Percentiles rank a stretch among this genome's conserved stretches.
These are phyloP conservation scores for Ambrosia trifida DNA, from an alignment of 129 eudicot species.

Conservation along the genomic window DNA sequence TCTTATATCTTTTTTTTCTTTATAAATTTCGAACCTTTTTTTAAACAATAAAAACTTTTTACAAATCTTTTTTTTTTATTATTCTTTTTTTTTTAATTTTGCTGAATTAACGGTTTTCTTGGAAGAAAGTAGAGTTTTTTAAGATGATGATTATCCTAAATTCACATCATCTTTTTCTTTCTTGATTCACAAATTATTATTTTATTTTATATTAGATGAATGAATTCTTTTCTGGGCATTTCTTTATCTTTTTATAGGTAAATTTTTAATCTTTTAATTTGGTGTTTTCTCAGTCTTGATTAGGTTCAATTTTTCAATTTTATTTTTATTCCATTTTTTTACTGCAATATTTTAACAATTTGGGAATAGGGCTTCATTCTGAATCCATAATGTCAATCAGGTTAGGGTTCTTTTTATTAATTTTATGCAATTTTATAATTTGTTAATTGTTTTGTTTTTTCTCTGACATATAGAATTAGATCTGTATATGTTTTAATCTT, in stretches of 20 bases:
- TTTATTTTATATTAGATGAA: neutral
- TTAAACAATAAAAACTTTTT: too few relatives aligned
- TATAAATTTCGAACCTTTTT: slow-evolving; percentile 22
- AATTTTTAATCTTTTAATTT: slow-evolving; percentile 37
- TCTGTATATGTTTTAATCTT: slow-evolving; percentile 25
- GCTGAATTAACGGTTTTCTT: slow-evolving; percentile 28
- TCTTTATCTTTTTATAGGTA: slow-evolving; percentile 30
- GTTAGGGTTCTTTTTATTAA: slow-evolving; percentile 37
- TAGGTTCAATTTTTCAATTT: slow-evolving; percentile 36
- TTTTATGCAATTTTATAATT: slow-evolving; percentile 14
- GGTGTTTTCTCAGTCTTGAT: slow-evolving; percentile 41
- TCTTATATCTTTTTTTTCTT: slow-evolving; percentile 1
- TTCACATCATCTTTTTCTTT: slow-evolving; percentile 3
- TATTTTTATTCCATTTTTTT: neutral
- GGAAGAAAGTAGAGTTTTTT: slow-evolving; percentile 23
- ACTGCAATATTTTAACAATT: slow-evolving; percentile 14
- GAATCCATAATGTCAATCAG: slow-evolving; percentile 34
- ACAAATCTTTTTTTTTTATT: slow-evolving; percentile 13
- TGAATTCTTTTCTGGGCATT: slow-evolving; percentile 27
- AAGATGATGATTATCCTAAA: slow-evolving; percentile 16
- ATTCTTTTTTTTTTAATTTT: slow-evolving; percentile 4
- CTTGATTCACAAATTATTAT: slow-evolving; percentile 15
- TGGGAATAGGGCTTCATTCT: slow-evolving; percentile 26
- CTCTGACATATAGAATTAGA: slow-evolving; percentile 31
- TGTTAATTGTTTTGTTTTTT: slow-evolving; percentile 14